phyloP scores from a whole-genome alignment of 192 early-diverging fungal genomes.

The Backusella psychrophila region DNA sequence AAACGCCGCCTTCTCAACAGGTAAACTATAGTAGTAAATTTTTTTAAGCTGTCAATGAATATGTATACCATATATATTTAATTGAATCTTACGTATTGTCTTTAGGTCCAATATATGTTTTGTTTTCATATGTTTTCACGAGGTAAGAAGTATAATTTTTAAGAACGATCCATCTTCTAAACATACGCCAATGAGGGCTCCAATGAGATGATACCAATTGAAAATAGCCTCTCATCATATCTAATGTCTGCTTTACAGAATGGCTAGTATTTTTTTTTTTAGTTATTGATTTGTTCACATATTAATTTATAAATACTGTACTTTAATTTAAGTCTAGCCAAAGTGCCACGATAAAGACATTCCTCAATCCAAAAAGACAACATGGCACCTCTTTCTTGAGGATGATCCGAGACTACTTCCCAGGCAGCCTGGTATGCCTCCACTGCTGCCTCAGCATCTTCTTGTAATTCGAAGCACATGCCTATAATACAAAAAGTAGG shows the following conservation, averaged over 20 bases:
- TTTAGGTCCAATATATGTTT: conserved; percentile 21
- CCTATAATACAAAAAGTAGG: conserved; percentile 19
- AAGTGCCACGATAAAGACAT: conserved; percentile 5
- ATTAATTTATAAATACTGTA: neutral
- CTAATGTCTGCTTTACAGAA: neutral
- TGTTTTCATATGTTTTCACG: conserved; percentile 31
- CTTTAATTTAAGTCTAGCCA: conserved; percentile 2
- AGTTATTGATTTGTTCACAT: neutral
- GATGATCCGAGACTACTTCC: neutral
- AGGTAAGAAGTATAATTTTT: conserved; percentile 46
- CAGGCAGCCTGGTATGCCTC: conserved; percentile 52
- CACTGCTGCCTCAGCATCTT: conserved; percentile 41
- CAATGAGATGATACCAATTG: conserved; percentile 34
- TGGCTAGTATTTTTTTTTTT: neutral
- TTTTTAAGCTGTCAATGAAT: neutral
- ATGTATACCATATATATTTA: neutral
- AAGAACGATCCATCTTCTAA: conserved; percentile 50
- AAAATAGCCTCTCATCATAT: neutral
- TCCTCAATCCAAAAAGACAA: conserved; percentile 10
- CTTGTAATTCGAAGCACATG: conserved; percentile 42
- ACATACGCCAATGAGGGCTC: conserved; percentile 43
- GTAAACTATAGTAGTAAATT: neutral
- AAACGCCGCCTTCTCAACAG: neutral
- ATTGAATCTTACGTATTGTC: neutral
- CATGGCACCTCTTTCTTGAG: conserved; percentile 22